Evolutionary conservation across 805 yeast genomes (phyloP).

Genomic region (Metschnikowia santaceciliae): DNA sequence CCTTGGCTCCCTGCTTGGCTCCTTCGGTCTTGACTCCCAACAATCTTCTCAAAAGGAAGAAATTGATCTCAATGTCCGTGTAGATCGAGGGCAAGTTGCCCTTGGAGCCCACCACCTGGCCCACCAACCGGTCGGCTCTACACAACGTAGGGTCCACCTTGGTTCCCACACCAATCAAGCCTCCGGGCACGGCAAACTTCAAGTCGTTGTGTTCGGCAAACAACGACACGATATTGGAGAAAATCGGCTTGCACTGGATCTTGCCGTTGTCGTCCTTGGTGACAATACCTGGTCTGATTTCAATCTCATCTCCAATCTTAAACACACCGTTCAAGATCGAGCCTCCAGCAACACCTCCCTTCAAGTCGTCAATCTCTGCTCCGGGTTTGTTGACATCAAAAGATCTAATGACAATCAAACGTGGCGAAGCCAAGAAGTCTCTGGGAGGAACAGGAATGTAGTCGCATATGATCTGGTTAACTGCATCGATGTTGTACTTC

Average conservation of each 20-base stretch:
- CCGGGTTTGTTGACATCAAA: slow-evolving; percentile 99
- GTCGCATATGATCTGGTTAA: slow-evolving; percentile 92
- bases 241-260: slow-evolving; percentile 93
- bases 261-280: slow-evolving; percentile 86
- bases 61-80: slow-evolving; percentile 96
- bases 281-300: slow-evolving; percentile 98
- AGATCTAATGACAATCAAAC: slow-evolving; percentile 94
- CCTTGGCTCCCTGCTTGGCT: slow-evolving; percentile 90
- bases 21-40: slow-evolving; percentile 98
- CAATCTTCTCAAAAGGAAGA: slow-evolving; percentile 91
- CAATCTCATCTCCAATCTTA: slow-evolving; percentile 96
- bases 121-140: slow-evolving; percentile 98
- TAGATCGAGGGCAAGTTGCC: slow-evolving; percentile 94
- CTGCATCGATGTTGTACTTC: slow-evolving; percentile 98
- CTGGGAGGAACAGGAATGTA: slow-evolving; percentile 94
- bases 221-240: slow-evolving; percentile 87
- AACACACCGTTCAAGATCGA: slow-evolving; percentile 96
- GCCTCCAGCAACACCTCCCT: slow-evolving; percentile 99
- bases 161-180: slow-evolving; percentile 98
- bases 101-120: slow-evolving; percentile 98
- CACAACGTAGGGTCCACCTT: slow-evolving; percentile 98
- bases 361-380: slow-evolving; percentile 91
- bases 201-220: slow-evolving; percentile 97
- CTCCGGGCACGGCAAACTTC: slow-evolving; percentile 99
- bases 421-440: slow-evolving; percentile 91